Conservation (phyloP, 306 rosid genomes). For the Cicer cuneatum region DNA sequence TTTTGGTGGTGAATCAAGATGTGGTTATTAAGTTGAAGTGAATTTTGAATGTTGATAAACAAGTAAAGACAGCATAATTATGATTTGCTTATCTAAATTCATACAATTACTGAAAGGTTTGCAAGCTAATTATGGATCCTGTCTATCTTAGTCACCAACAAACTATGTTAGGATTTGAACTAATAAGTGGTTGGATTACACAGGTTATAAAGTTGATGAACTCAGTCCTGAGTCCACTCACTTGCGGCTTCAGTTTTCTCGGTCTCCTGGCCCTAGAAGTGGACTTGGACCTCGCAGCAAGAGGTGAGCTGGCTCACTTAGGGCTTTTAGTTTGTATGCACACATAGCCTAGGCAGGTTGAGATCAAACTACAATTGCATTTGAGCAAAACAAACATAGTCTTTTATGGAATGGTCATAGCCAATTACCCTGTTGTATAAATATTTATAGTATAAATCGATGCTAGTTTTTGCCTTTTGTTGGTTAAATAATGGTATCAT, state of each 20-base stretch:
- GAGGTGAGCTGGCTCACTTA: slow-evolving; percentile 56
- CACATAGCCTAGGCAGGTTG: slow-evolving; percentile 42
- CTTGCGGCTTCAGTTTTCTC: slow-evolving; percentile 83
- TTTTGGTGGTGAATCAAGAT: slow-evolving; percentile 2
- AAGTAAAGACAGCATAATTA: not conserved
- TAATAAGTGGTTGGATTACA: slow-evolving; percentile 27
- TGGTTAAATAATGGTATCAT: slow-evolving; percentile 20
- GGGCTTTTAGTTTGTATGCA: slow-evolving; percentile 23
- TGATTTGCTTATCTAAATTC: slow-evolving; percentile 4
- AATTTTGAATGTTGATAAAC: slow-evolving; percentile 1
- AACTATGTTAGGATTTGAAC: slow-evolving; percentile 8
- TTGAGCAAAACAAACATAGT: slow-evolving; percentile 40
- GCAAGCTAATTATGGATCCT: not conserved
- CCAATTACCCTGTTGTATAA: slow-evolving; percentile 43
- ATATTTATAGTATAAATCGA: slow-evolving; percentile 26
- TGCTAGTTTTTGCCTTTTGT: slow-evolving; percentile 17
- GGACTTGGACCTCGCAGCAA: slow-evolving; percentile 71
- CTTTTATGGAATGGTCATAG: slow-evolving; percentile 42
- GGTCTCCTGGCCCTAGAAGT: slow-evolving; percentile 80
- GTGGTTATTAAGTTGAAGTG: not conserved
- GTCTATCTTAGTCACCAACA: not conserved
- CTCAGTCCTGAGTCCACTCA: slow-evolving; percentile 65
- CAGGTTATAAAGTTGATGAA: slow-evolving; percentile 86
- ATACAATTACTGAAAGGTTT: not conserved
- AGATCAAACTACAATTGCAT: slow-evolving; percentile 42